Evolutionary conservation across 2,329 filamentous ascomycete genomes (phyloP), one percentile per base, ranked within the genome.

Genomic region (Colletotrichum coccodes): DNA sequence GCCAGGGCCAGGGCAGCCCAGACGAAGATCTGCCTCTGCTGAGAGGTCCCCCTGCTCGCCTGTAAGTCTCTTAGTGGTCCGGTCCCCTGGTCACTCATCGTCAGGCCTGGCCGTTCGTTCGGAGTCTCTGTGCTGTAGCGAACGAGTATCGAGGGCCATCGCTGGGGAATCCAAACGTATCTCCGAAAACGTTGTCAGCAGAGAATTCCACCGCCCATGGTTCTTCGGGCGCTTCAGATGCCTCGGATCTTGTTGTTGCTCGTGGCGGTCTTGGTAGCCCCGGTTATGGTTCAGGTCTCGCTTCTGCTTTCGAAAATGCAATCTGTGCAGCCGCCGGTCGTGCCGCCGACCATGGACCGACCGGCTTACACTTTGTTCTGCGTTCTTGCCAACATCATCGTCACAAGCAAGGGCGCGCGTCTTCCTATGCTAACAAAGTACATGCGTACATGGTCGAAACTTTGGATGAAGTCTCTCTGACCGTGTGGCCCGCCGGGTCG

Each of bases 1-100:
- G 61, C 46, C 40, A 64, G 47, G 63, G 49, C 58, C 58, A 57
- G 59, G 44, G 64, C 46, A 50, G 71, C 67, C 73, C 73, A 78
- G 77, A 79, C 78, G 81, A 82, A 82, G 83, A 85, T 84, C 83
- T 85, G 80, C 40, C 42, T 65, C 47, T 42, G 59, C 79, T 81
- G 79, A 82, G 80, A 80, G 80, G 78, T 82, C 80, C 30, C 50
- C 60, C 60, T 49, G 40, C 49, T 42, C 8, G 30, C 18, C 40
- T 52, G 28, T 59, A 23, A 30, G 32, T 32, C 78, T 81, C 70
- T 68, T 58, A 56, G 32, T 58, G 56, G 23, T 21, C 38, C n/a
- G n/a, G 26, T 23, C n/a, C 36, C 32, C 36, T 32, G 21, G 36
- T 26, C 58, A 34, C 34, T 28, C 34, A 60, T 50, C 21, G 21